Conservation (phyloP, 257 asterid genomes). For the Anisodus tanguticus region DNA sequence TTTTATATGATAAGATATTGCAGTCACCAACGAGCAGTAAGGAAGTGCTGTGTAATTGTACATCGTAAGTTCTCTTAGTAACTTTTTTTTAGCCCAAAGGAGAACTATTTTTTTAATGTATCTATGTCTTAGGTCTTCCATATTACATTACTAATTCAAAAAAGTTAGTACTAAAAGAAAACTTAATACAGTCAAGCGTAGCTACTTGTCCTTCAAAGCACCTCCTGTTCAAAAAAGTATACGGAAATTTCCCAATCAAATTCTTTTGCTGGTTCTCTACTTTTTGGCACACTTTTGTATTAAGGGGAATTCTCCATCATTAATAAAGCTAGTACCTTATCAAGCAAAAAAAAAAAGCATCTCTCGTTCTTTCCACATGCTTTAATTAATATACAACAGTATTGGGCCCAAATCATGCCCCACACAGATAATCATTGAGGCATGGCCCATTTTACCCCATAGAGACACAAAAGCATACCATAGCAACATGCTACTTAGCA, state of each 20-base stretch:
- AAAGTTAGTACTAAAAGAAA: background rate
- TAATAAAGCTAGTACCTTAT: too few relatives aligned
- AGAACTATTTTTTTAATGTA: background rate
- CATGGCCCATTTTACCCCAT: background rate
- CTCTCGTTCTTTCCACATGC: too few relatives aligned
- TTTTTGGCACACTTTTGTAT: background rate
- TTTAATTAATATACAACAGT: too few relatives aligned
- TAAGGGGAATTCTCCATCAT: too few relatives aligned
- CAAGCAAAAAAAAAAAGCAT: too few relatives aligned
- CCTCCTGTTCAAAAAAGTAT: background rate
- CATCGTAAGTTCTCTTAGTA: background rate
- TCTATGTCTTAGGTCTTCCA: background rate
- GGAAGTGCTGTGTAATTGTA: background rate
- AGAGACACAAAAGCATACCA: background rate
- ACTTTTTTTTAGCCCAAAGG: background rate
- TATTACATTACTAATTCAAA: background rate
- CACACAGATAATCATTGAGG: background rate
- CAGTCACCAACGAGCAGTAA: background rate
- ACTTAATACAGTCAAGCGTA: background rate
- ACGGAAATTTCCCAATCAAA: background rate
- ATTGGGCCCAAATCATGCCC: background rate
- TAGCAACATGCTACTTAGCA: background rate
- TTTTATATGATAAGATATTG: background rate
- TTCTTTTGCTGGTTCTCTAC: background rate
- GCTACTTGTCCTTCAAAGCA: background rate